Percentiles rank a stretch among this genome's conserved stretches.
These are phyloP conservation scores for Aureobasidium lini DNA, from an alignment of 2,329 filamentous ascomycete genomes.

Conservation along the genomic window DNA sequence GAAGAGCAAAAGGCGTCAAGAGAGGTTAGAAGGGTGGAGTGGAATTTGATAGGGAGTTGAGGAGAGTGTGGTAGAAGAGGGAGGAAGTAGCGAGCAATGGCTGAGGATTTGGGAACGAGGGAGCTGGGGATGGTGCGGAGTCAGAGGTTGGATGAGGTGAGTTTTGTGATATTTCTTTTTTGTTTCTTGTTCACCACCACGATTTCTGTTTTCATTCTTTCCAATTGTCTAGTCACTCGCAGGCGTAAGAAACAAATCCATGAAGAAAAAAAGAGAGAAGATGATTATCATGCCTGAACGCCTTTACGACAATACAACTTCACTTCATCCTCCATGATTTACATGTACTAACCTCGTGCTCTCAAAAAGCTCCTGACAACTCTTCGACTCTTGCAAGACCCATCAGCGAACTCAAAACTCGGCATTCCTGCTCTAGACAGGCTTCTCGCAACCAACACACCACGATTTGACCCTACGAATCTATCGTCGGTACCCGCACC, in stretches of 20 bases:
- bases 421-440: slow-evolving; percentile 42
- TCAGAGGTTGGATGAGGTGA: slow-evolving; percentile 45
- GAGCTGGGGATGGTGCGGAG: slow-evolving; percentile 46
- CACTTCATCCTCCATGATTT: not conserved
- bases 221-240: too few species aligned
- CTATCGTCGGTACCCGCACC: slow-evolving; percentile 16
- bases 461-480: slow-evolving; percentile 12
- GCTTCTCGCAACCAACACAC: slow-evolving; percentile 21
- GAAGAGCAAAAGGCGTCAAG: slow-evolving; percentile 14
- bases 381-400: not conserved
- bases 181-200: not conserved
- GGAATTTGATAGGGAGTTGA: slow-evolving; percentile 19
- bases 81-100: not conserved
- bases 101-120: slow-evolving; percentile 44
- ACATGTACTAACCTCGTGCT: not conserved
- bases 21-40: not conserved
- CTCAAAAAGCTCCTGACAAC: not conserved
- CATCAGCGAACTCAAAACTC: slow-evolving; percentile 28
- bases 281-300: not conserved
- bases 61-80: not conserved
- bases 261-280: too few species aligned
- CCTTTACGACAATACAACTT: too few species aligned
- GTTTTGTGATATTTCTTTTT: slow-evolving; percentile 15
- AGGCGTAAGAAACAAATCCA: too few species aligned
- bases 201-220: too few species aligned